These are phyloP conservation scores for Blumeria graminis DNA, from an alignment of 2,329 filamentous ascomycete genomes.

Conservation along the genomic window DNA sequence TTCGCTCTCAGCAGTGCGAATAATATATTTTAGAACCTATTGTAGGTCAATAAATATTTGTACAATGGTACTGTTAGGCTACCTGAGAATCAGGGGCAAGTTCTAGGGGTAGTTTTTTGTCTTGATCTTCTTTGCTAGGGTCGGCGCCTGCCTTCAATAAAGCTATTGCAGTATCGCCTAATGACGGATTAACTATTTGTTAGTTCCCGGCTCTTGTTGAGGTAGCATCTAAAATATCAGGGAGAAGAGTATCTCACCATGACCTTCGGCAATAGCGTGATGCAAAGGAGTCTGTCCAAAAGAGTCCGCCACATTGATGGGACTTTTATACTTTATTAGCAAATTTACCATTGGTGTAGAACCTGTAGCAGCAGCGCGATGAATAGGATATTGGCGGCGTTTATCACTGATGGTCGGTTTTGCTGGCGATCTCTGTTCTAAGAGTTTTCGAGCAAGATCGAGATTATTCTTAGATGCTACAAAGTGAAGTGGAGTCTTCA, in stretches of 20 bases:
- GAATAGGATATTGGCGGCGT: conserved; percentile 71
- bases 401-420: conserved; percentile 62
- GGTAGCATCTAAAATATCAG: not conserved
- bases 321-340: conserved; percentile 52
- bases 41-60: not conserved
- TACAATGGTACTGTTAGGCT: conserved; percentile 3
- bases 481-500: conserved; percentile 69
- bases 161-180: conserved; percentile 54
- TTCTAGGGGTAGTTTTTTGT: conserved; percentile 51
- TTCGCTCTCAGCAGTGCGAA: conserved; percentile 58
- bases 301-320: conserved; percentile 59
- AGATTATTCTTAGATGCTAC: conserved; percentile 75
- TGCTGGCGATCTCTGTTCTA: conserved; percentile 43
- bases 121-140: conserved; percentile 46
- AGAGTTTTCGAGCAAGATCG: conserved; percentile 53
- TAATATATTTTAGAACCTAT: conserved; percentile 51
- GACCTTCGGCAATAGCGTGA: conserved; percentile 57
- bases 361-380: conserved; percentile 75
- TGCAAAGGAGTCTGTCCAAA: conserved; percentile 77
- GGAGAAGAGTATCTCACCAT: conserved; percentile 23
- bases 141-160: conserved; percentile 72
- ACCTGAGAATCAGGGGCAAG: conserved; percentile 72
- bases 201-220: too few relatives aligned
- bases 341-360: conserved; percentile 69
- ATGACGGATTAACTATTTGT: not conserved